A percentile compares a stretch with the other conserved stretches of the same genome.
Conservation (phyloP, 1,284 basidiomycete genomes). For the Leccinum angustisporum region DNA sequence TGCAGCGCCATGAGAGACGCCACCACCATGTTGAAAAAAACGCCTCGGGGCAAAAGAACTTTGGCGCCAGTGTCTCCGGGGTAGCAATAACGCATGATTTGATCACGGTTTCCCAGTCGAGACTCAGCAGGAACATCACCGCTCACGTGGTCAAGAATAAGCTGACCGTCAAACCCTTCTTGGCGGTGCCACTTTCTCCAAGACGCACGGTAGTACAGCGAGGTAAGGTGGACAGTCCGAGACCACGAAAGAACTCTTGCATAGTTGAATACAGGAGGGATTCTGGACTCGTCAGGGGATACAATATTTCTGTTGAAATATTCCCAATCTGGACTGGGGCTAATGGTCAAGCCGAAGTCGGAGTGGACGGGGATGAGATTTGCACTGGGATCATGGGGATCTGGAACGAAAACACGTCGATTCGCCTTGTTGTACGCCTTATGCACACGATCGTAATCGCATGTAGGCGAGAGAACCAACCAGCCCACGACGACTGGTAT, state of each 20-base stretch:
- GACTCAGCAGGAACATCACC: conserved; percentile 8
- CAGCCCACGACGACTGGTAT: conserved; percentile 43
- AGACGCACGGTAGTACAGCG: conserved; percentile 23
- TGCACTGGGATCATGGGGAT: neutral
- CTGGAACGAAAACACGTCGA: conserved; percentile 7
- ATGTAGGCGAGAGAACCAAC: conserved; percentile 44
- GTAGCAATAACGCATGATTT: conserved; percentile 31
- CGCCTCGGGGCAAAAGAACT: conserved; percentile 28
- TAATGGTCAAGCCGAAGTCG: conserved; percentile 26
- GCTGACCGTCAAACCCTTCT: conserved; percentile 5
- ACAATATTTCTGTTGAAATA: neutral
- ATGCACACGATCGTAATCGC: conserved; percentile 34
- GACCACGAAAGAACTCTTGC: conserved; percentile 31
- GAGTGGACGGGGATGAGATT: neutral
- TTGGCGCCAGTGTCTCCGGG: neutral
- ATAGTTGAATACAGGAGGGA: conserved; percentile 35
- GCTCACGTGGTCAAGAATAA: neutral
- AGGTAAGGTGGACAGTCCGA: conserved; percentile 17
- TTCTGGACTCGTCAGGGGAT: conserved; percentile 24
- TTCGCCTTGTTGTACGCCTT: conserved; percentile 37
- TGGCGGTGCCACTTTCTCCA: conserved; percentile 10
- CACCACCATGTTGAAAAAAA: conserved; percentile 34
- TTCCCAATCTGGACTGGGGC: conserved; percentile 8
- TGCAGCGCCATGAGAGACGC: conserved; percentile 36
- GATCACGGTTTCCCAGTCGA: conserved; percentile 25